Evolutionary conservation across 2,329 filamentous ascomycete species (phyloP).

Genomic region (Beauveria sp.): DNA sequence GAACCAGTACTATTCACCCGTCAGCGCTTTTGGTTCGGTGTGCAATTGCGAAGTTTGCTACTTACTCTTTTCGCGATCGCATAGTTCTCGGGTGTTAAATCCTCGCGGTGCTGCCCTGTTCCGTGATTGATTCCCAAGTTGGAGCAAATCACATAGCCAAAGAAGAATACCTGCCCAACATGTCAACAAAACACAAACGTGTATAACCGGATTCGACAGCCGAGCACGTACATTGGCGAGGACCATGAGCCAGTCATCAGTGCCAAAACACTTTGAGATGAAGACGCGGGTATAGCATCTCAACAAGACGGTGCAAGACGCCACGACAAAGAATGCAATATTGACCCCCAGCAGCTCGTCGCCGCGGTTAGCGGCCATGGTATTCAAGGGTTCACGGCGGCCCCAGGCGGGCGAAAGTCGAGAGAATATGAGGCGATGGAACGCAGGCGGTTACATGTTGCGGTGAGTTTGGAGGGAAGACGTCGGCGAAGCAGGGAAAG

Average conservation of each 20-base stretch:
- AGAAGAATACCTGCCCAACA: constrained; percentile 17
- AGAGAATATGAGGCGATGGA: neutral
- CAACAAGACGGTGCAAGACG: constrained; percentile 20
- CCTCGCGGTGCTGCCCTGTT: constrained; percentile 26
- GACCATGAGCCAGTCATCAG: constrained; percentile 31
- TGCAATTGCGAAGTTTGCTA: neutral
- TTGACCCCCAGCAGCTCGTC: constrained; percentile 26
- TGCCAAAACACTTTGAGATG: constrained; percentile 27
- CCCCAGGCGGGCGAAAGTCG: neutral
- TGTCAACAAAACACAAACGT: neutral
- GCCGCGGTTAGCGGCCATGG: constrained; percentile 20
- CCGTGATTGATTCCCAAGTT: constrained; percentile 26
- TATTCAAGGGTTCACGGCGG: neutral
- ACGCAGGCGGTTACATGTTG: neutral
- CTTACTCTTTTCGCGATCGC: constrained; percentile 25
- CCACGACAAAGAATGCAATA: constrained; percentile 19
- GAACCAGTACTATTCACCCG: constrained; percentile 15
- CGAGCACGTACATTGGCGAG: constrained; percentile 20
- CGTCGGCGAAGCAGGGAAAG: neutral
- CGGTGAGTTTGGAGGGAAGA: neutral
- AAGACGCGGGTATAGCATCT: constrained; percentile 25
- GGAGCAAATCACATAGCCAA: constrained; percentile 21
- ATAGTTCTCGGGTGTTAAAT: constrained; percentile 19
- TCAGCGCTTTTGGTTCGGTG: neutral
- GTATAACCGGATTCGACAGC: no score